Evolutionary conservation across 495 filamentous ascomycete genomes (phyloP).

Genomic region (Recurvomyces mirabilis): DNA sequence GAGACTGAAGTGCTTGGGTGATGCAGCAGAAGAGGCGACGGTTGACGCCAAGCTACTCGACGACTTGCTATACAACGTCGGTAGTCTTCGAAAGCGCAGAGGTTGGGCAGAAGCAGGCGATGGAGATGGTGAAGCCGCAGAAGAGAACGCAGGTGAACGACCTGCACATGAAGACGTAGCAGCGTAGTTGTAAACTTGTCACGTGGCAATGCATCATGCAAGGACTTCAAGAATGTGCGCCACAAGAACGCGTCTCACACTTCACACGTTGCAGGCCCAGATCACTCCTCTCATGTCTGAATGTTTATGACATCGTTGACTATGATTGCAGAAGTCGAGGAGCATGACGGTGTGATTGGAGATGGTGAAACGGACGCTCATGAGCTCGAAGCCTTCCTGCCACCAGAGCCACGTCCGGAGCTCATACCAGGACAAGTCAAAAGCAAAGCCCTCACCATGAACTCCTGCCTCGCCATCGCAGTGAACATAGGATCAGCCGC

Average conservation of each 20-base stretch:
- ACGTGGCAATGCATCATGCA: background rate
- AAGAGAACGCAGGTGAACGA: background rate
- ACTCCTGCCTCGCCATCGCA: background rate
- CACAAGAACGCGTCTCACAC: background rate
- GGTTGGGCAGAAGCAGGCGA: background rate
- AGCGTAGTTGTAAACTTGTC: no score
- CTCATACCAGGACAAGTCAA: background rate
- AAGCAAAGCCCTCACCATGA: background rate
- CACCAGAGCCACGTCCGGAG: background rate
- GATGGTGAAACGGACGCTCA: background rate
- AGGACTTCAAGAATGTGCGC: no score
- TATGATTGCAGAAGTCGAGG: background rate
- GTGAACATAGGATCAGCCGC: slow-evolving; percentile 7
- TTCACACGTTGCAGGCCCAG: background rate
- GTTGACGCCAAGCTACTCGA: slow-evolving; percentile 34
- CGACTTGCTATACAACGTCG: slow-evolving; percentile 57
- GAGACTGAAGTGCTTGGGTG: background rate
- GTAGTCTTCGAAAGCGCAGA: slow-evolving; percentile 60
- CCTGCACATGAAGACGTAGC: no score
- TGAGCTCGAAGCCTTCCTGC: background rate
- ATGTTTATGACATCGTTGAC: background rate
- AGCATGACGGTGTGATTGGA: background rate
- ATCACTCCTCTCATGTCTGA: background rate
- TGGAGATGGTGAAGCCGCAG: background rate
- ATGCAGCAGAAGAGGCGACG: background rate